These are phyloP conservation scores for Jimgerdemannia lactiflua DNA, from an alignment of 192 early-diverging fungal genomes.

Conservation along the genomic window DNA sequence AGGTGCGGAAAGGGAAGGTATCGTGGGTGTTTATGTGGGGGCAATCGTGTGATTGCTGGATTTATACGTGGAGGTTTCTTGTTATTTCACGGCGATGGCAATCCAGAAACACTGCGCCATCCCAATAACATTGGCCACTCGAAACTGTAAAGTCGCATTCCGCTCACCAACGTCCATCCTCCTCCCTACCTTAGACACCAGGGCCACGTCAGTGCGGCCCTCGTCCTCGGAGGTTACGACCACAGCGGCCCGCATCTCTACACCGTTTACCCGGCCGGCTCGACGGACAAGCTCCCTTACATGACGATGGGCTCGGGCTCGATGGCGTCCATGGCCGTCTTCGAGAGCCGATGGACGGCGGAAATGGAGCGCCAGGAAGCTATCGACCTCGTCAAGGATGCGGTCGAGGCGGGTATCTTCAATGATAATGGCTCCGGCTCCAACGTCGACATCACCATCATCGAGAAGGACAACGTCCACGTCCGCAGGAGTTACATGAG, in stretches of 20 bases:
- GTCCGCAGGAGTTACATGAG: constrained; percentile 79
- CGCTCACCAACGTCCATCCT: not conserved
- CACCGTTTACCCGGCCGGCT: constrained; percentile 92
- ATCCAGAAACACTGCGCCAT: not conserved
- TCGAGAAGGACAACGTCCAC: constrained; percentile 83
- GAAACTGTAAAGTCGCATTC: not conserved
- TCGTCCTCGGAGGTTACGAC: constrained; percentile 94
- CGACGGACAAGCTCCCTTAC: constrained; percentile 94
- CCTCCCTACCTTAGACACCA: constrained; percentile 65
- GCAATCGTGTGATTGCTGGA: too few species aligned
- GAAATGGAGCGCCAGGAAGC: constrained; percentile 87
- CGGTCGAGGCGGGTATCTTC: constrained; percentile 97
- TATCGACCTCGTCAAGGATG: constrained; percentile 86
- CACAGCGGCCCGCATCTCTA: constrained; percentile 87
- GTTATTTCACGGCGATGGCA: not conserved
- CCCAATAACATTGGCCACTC: not conserved
- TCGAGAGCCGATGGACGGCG: constrained; percentile 83
- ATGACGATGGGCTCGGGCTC: constrained; percentile 97
- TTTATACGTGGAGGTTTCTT: too few species aligned
- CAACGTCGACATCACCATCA: constrained; percentile 93
- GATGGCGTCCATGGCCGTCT: constrained; percentile 94
- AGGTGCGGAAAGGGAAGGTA: not conserved
- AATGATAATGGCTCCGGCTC: constrained; percentile 98
- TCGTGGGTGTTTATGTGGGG: too few species aligned
- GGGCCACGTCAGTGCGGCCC: constrained; percentile 91